These are phyloP conservation scores for Boletellus sp. DNA, from an alignment of 768 basidiomycete genomes.

Conservation along the genomic window DNA sequence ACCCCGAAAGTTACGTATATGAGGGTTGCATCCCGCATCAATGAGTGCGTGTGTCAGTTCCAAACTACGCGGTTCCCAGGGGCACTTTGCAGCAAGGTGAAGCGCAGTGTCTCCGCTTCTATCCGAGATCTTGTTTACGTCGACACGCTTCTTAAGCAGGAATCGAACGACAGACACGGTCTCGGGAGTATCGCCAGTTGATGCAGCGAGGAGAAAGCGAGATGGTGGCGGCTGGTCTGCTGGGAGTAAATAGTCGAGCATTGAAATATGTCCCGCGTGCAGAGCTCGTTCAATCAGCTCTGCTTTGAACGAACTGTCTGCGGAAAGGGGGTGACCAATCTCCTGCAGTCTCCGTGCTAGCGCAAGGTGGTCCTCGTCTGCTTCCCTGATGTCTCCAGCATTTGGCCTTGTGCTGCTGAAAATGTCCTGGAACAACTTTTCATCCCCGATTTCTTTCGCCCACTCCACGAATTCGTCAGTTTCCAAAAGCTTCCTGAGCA, in stretches of 20 bases:
- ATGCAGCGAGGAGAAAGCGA: not conserved
- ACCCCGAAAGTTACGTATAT: not conserved
- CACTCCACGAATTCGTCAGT: constrained; percentile 1
- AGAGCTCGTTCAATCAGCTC: not conserved
- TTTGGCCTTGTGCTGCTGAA: constrained; percentile 5
- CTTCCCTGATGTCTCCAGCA: not conserved
- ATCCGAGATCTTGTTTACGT: not conserved
- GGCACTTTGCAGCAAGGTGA: not conserved
- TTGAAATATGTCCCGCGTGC: not conserved
- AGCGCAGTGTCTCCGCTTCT: not conserved
- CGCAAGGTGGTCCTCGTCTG: not conserved
- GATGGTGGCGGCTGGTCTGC: not conserved
- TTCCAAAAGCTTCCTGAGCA: not conserved
- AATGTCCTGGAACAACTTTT: not conserved
- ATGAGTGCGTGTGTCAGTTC: not conserved
- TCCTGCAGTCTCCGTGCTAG: not conserved
- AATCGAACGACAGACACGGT: not conserved
- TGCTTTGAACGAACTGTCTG: not conserved
- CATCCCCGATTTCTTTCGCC: not conserved
- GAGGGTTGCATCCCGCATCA: not conserved
- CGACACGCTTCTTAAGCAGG: constrained; percentile 2
- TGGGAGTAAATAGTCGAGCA: constrained; percentile 2
- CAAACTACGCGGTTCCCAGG: not conserved
- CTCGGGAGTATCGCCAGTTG: not conserved
- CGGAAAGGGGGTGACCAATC: not conserved